Evolutionary conservation across 768 basidiomycete genomes (phyloP), one percentile per base, ranked within the genome.

Genomic region (Asterophora parasitica): DNA sequence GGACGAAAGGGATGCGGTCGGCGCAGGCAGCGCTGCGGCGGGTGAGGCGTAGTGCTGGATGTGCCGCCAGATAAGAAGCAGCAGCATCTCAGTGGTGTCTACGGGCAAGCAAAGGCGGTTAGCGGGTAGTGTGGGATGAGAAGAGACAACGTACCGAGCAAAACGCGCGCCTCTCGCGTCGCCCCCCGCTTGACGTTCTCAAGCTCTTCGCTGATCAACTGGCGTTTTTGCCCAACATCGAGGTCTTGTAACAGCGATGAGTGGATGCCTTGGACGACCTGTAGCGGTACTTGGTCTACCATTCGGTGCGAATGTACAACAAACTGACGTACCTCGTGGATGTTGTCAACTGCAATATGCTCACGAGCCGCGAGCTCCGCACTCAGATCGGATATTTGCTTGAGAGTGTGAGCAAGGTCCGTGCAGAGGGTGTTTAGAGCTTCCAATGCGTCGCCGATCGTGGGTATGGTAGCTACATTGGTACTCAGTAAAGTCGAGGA

Each of bases 31-130:
- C 28, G 48, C 36, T 27, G 54, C 51, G 11, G 53, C 37, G 35
- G 55, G 48, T 8, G 65, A 67, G 32, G 73, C 62, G 63, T 86
- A 93, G 59, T 82, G 81, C 11, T 78, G 73, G 23, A 90, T 59
- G 58, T 94, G 92, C 12, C 89, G 76, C 85, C 88, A 92, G 8
- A 91, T 68, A 15, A 93, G 72, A 13, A 93, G 71, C 7, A 93
- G 71, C 4, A 88, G 62, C 79, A 92, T 85, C 64, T 94, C 92
- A 42, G 81, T 66, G 12, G 83, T 78, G 47, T 77, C 87, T 88
- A 53, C 4, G 33, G 26, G 39, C 7, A 15, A 40, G 12, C 7
- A 13, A 35, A 12, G 34, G 4, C 6, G 13, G 13, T 35, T 7
- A n/a, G 13, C 27, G 27, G 19, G 23, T 23, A n/a, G 7, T 17